Percentiles rank a stretch among this genome's conserved stretches.
phyloP scores from a whole-genome alignment of 2,329 filamentous ascomycete genomes.

The Apiospora sp. region DNA sequence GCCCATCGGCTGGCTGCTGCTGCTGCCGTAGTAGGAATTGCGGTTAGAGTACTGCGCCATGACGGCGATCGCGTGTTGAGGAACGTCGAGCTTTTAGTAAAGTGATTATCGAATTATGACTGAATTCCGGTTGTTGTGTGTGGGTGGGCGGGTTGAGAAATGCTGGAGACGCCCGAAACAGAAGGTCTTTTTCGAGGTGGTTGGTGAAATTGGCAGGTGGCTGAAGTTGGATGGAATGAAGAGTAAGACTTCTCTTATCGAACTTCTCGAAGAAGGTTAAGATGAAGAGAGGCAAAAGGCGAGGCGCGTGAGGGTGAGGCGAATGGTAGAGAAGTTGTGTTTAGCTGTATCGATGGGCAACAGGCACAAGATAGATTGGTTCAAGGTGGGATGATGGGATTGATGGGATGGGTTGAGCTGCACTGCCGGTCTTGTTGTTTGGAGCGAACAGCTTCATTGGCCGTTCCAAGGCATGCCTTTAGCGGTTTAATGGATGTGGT shows the following conservation, averaged over 20 bases:
- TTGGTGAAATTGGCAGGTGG: conserved; percentile 6
- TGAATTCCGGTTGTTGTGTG: background rate
- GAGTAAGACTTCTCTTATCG: conserved; percentile 35
- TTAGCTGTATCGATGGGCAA: conserved; percentile 15
- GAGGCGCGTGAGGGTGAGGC: conserved; percentile 25
- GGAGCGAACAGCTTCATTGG: background rate
- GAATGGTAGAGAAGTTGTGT: conserved; percentile 22
- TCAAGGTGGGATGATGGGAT: background rate
- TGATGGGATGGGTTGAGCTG: background rate
- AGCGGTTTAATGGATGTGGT: conserved; percentile 13
- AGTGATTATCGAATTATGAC: background rate
- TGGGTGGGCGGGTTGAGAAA: background rate
- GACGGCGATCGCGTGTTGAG: conserved; percentile 28
- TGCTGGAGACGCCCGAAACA: background rate
- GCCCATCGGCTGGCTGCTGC: conserved; percentile 39
- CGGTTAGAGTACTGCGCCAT: conserved; percentile 64
- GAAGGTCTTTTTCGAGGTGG: background rate
- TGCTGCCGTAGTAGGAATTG: conserved; percentile 58
- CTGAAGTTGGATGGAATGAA: conserved; percentile 35
- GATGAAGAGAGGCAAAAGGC: conserved; percentile 30
- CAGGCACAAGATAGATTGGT: background rate
- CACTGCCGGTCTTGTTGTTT: conserved; percentile 15
- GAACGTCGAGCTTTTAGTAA: conserved; percentile 1
- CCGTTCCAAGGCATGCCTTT: conserved; percentile 8
- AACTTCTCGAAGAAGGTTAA: background rate